Conservation (phyloP, 2,329 filamentous ascomycete genomes). For the Rhinocladiella similis region DNA sequence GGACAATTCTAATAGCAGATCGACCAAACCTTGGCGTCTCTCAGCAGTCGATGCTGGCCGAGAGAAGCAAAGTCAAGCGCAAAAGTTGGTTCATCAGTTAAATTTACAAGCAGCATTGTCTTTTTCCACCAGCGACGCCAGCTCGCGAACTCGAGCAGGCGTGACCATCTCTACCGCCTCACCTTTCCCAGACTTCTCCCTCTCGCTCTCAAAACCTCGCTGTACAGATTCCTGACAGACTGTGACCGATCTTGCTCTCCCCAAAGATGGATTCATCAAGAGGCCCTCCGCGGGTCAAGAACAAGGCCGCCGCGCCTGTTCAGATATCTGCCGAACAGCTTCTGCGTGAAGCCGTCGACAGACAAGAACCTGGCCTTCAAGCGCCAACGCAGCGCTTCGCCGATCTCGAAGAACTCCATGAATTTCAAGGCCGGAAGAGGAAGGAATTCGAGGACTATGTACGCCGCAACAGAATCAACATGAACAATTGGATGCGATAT, state of each 20-base stretch:
- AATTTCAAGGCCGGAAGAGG: conserved; percentile 92
- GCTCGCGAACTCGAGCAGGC: too few relatives aligned
- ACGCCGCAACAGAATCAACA: conserved; percentile 86
- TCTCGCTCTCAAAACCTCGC: neutral
- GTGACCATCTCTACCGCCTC: too few relatives aligned
- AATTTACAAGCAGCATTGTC: too few relatives aligned
- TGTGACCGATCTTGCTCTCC: neutral
- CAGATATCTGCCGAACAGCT: conserved; percentile 97
- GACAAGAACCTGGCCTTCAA: conserved; percentile 84
- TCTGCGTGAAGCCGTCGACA: conserved; percentile 92
- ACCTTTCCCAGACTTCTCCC: neutral
- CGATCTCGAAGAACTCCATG: conserved; percentile 95
- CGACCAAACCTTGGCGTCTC: neutral
- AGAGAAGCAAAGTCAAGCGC: neutral
- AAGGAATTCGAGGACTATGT: conserved; percentile 99
- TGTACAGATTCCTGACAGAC: neutral
- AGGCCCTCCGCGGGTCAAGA: conserved; percentile 94
- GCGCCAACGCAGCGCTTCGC: conserved; percentile 93
- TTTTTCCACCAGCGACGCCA: too few relatives aligned
- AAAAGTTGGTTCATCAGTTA: neutral
- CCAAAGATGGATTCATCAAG: conserved; percentile 80
- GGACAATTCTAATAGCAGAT: too few relatives aligned
- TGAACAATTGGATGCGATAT: conserved; percentile 99
- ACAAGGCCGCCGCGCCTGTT: conserved; percentile 88
- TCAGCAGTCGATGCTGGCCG: neutral